phyloP scores from a whole-genome alignment of 148 eudicot species.

The Spergularia bocconei region DNA sequence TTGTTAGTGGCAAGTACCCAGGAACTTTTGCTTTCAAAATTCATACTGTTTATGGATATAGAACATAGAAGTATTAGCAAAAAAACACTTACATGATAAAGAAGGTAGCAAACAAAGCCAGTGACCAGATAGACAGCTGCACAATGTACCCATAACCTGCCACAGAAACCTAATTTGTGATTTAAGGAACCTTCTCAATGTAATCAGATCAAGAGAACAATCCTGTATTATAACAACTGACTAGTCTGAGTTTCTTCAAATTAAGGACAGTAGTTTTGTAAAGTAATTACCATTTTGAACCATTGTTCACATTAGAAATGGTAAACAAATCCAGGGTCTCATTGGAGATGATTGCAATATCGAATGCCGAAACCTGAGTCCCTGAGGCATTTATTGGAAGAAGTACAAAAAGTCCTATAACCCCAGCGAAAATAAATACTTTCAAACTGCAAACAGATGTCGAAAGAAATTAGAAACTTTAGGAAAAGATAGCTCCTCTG shows the following conservation, averaged over 20 bases:
- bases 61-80: not conserved
- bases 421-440: conserved; percentile 55
- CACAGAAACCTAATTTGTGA: conserved; percentile 25
- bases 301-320: conserved; percentile 68
- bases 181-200: not conserved
- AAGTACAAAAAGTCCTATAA: conserved; percentile 66
- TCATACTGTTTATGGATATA: not conserved
- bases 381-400: conserved; percentile 77
- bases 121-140: conserved; percentile 56
- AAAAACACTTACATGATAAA: conserved; percentile 45
- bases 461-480: conserved; percentile 10
- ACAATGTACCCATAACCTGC: conserved; percentile 68
- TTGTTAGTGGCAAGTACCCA: not conserved
- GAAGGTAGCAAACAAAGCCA: conserved; percentile 54
- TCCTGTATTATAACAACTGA: not conserved
- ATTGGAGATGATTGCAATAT: conserved; percentile 47
- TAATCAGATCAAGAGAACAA: not conserved
- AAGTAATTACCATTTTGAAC: conserved; percentile 57
- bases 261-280: not conserved
- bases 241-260: not conserved
- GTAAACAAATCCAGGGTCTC: conserved; percentile 68
- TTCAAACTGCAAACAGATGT: conserved; percentile 49
- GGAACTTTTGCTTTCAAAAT: not conserved
- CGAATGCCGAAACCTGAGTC: conserved; percentile 45
- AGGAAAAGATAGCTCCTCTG: not conserved